Evolutionary conservation across 2,329 filamentous ascomycete genomes (phyloP), one percentile per base, ranked within the genome.

Genomic region (Onygena corvina): DNA sequence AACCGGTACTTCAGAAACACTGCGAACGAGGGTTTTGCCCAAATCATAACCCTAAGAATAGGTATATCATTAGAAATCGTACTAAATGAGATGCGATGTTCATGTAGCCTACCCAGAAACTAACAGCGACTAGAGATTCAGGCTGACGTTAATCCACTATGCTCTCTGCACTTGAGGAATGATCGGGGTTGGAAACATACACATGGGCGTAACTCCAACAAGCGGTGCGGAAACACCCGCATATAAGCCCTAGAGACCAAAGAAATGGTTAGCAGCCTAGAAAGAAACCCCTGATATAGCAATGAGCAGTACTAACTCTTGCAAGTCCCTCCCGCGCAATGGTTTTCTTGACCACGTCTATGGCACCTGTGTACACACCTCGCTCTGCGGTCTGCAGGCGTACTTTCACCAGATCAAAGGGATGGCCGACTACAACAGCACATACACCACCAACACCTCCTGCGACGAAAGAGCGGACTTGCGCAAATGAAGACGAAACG

Each of bases 161-260:
- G n/a, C 25, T 20, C 29, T 40, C 2, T 21, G 20, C 12, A 49
- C 52, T 49, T 30, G 53, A 14, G 46, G 9, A 54, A 33, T 46
- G 34, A 36, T 38, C 2, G 7, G 38, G 34, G 34, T 16, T 11
- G 34, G 25, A 20, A 33, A 79, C 89, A 70, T 77, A 95, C 89
- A 98, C 92, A 98, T 98, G 49, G 92, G 92, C 53, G 92, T 98
- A 12, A 98, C 92, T 48, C 92, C 92, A 7, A 95, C 85, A 54
- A 98, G 72, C 38, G 92, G 92, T 60, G 92, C 92, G 58, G 85
- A 92, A 40, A 98, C 90, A 66, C 92, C 92, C n/a, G 92, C 92
- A 68, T 98, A 98, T 54, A 98, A 68, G 6, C 92, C 92, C 67
- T 85, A 71, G 53, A n/a, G n/a, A 70, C 60, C 4, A 16, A 12